These are phyloP conservation scores for Candida ficus DNA, from an alignment of 805 yeast genomes.

Conservation along the genomic window DNA sequence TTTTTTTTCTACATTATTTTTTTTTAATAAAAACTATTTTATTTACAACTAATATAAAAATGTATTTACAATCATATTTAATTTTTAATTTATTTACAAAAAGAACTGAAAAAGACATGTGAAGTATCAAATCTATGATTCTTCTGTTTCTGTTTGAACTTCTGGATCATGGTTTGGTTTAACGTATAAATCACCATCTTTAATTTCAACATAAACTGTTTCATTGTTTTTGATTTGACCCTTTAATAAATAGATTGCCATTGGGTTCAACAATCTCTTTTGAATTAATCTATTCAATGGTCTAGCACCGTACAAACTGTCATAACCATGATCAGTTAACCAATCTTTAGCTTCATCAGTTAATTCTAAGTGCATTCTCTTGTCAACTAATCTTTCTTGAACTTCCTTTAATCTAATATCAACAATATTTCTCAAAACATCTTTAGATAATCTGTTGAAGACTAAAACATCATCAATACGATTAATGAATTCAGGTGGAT, in stretches of 20 bases:
- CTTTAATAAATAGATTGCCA: constrained; percentile 73
- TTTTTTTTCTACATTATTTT: too few species aligned
- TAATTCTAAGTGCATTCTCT: constrained; percentile 62
- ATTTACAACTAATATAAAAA: neutral
- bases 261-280: constrained; percentile 77
- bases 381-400: constrained; percentile 68
- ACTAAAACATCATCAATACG: constrained; percentile 92
- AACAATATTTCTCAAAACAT: constrained; percentile 71
- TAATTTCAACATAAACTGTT: constrained; percentile 45
- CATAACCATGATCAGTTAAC: constrained; percentile 85
- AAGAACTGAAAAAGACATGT: neutral
- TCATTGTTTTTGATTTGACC: constrained; percentile 68
- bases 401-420: constrained; percentile 82
- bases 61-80: neutral
- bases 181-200: constrained; percentile 38
- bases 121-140: neutral
- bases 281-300: constrained; percentile 90
- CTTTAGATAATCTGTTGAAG: constrained; percentile 82
- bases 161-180: constrained; percentile 40
- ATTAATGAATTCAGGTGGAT: constrained; percentile 94
- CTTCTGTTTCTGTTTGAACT: constrained; percentile 6
- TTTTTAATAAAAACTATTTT: neutral
- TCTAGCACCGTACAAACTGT: constrained; percentile 90
- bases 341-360: constrained; percentile 65
- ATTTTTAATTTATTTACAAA: neutral